Conservation (phyloP, 352 stramenopile species). For the Aphanomyces invadans region DNA sequence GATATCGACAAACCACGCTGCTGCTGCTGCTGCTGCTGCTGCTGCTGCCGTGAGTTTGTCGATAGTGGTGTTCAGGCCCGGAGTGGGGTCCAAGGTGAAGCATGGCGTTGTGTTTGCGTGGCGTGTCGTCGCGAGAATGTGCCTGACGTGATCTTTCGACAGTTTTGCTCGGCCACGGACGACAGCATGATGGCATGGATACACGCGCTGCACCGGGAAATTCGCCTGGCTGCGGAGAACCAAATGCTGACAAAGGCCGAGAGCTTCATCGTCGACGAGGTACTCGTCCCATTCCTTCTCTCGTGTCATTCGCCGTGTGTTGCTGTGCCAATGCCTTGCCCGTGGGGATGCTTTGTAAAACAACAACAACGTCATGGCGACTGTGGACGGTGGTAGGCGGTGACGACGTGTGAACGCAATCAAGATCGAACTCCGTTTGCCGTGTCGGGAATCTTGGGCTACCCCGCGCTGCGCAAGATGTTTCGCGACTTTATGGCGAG, state of each 20-base stretch:
- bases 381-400: conserved; percentile 12
- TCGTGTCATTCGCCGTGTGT: too few relatives aligned
- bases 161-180: conserved; percentile 70
- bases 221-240: conserved; percentile 70
- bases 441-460: conserved; percentile 4
- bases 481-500: conserved; percentile 69
- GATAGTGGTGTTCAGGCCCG: too few relatives aligned
- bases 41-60: too few relatives aligned
- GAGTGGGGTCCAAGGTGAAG: too few relatives aligned
- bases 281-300: conserved; percentile 27
- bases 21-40: too few relatives aligned
- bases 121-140: too few relatives aligned
- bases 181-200: conserved; percentile 79
- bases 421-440: conserved; percentile 16
- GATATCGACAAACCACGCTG: too few relatives aligned
- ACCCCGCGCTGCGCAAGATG: conserved; percentile 38
- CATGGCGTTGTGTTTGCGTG: too few relatives aligned
- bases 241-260: conserved; percentile 71
- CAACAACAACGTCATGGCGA: too few relatives aligned
- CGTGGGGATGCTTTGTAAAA: too few relatives aligned
- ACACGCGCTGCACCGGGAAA: conserved; percentile 70
- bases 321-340: too few relatives aligned
- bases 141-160: too few relatives aligned
- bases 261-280: conserved; percentile 80
- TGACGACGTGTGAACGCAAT: conserved; percentile 20